These are phyloP conservation scores for Diospyros lotus DNA, from an alignment of 148 eudicot species.

Conservation along the genomic window DNA sequence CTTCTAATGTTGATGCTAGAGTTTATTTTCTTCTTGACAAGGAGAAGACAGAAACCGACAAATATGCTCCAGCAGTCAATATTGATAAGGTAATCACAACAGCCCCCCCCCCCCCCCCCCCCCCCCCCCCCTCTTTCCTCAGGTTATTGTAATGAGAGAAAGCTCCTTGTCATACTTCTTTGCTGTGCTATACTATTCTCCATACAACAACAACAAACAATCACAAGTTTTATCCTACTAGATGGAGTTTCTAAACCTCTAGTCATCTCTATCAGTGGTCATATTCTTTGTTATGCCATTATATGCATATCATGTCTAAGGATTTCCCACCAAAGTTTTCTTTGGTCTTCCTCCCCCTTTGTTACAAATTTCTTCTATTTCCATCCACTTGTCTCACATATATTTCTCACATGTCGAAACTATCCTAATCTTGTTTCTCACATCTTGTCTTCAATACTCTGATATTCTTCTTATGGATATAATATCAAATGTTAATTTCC, in stretches of 20 bases:
- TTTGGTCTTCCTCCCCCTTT: too few relatives aligned
- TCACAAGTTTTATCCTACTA: too few relatives aligned
- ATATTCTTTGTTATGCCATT: too few relatives aligned
- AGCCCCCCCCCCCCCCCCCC: background rate
- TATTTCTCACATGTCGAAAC: background rate
- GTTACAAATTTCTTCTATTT: too few relatives aligned
- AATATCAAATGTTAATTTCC: background rate
- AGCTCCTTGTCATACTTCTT: background rate
- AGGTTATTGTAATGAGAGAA: background rate
- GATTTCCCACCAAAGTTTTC: too few relatives aligned
- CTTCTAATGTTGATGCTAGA: constrained; percentile 83
- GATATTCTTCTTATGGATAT: background rate
- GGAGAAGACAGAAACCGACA: constrained; percentile 78
- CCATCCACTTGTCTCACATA: background rate
- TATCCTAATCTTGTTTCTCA: too few relatives aligned
- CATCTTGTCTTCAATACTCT: background rate
- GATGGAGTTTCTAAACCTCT: too few relatives aligned
- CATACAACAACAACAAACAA: too few relatives aligned
- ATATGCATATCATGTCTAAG: too few relatives aligned
- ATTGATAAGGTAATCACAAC: constrained; percentile 69
- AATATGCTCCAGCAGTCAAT: constrained; percentile 86
- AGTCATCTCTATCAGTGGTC: too few relatives aligned
- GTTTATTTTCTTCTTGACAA: constrained; percentile 81
- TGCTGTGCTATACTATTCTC: too few relatives aligned
- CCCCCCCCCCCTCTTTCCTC: background rate